Base-by-base conservation (phyloP, 1,284 basidiomycete species). In the Ceratobasidium sp. region DNA sequence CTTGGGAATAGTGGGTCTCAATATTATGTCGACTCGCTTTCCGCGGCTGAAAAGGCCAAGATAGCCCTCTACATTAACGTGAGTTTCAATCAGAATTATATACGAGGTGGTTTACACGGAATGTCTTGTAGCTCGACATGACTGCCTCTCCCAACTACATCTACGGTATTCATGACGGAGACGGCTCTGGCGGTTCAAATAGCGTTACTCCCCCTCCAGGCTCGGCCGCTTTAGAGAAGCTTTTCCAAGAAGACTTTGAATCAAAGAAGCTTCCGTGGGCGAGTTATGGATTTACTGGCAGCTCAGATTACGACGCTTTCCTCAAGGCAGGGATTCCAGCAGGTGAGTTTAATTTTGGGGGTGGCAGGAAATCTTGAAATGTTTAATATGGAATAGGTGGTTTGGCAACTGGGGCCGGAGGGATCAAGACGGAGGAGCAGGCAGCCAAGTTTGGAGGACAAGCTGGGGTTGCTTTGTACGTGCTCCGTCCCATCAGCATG, bases 21-120 rank as follows among this genome's bases (percentile, higher is more conserved):
- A 39, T 65, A 65, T 30, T 65, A 65, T 34, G 61, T 65, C 61
- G 61, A 65, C 61, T 65, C 61, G n/a, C 61, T 65, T 9, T 65
- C 61, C 21, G 61, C 23, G 5, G 61, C 59, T 34, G 61, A 65
- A 34, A 65, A 65, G 46, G 45, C 41, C 2, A 65, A 65, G 30
- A 65, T 65, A 34, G 61, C 61, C 6, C 32, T 65, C 3, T 65
- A 65, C 61, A 65, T 65, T 46, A 65, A 65, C 46, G 61, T 65
- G 30, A 50, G 61, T 21, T 14, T 26, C 8, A 18, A 16, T 43
- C 9, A 5, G 21, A 14, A 12, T 2, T 18, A 21, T 30, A n/a
- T 21, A 5, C 36, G 12, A 4, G 21, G 16, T n/a, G 3, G 28
- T 46, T 34, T 18, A 46, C 5, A 18, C 23, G 1, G 4, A 5